phyloP scores from a whole-genome alignment of 208 protist species.

The Trichomonas vaginalis region DNA sequence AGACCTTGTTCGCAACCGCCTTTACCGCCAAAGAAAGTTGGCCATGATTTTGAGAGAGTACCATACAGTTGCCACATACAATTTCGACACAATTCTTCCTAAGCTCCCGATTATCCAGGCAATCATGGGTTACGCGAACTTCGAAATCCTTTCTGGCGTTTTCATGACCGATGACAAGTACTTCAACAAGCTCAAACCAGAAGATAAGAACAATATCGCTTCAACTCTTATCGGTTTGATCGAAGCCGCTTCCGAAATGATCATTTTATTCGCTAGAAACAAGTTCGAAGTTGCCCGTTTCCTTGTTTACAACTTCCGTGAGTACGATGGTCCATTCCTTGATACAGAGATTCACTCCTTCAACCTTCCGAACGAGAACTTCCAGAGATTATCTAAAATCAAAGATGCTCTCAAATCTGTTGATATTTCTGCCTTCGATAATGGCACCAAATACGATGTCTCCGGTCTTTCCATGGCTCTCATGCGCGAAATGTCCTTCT shows the following conservation, averaged over 20 bases:
- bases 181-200: too few species aligned
- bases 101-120: background rate
- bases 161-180: too few species aligned
- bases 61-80: background rate
- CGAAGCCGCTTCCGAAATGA: background rate
- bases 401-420: background rate
- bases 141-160: background rate
- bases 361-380: background rate
- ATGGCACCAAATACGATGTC: background rate
- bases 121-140: background rate
- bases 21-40: background rate
- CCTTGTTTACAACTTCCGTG: background rate
- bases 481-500: background rate
- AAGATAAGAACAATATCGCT: background rate
- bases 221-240: background rate
- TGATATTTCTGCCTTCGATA: background rate
- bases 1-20: background rate
- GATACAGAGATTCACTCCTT: background rate
- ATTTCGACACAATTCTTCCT: background rate
- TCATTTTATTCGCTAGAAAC: too few species aligned
- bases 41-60: background rate
- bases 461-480: background rate
- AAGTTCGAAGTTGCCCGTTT: background rate
- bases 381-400: background rate
- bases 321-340: background rate